Base-by-base conservation (phyloP, 73 alveolate species). In the Paramecium sonneborni region DNA sequence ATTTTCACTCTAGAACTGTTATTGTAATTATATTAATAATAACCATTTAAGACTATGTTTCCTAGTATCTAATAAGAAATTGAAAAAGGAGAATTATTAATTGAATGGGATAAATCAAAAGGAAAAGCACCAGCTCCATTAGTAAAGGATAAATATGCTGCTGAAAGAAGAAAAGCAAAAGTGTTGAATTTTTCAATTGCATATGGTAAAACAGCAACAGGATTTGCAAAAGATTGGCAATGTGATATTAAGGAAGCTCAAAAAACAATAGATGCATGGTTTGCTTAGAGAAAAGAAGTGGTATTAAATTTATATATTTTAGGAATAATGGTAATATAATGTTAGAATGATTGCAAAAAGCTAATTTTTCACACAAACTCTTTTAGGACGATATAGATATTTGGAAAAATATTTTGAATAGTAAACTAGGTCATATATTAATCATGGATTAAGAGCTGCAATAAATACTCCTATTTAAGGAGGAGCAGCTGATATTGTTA, bases 401-500 rank as follows among this genome's bases (percentile, higher is more conserved):
- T 85, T 97, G 72, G 93, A 93, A 69, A 95, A 93, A 57, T 94
- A 38, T 7, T 43, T 52, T 38, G 23, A 85, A 39, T 68, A 76
- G 76, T 52, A 37, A 35, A 76, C 86, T 91, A 85, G 94, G 37
- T 58, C 85, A 6, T 43, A 68, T 23, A 74, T 86, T 89, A 84
- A 67, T 34, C 96, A 92, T 57, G 99, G 97, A 12, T 84, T 93
- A 52, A 92, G 99, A 44, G 97, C 98, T 9, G 96, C 98, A n/a
- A 96, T 96, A 28, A 97, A 96, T 91, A 93, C 98, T 20, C 99
- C 99, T 2, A 96, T 97, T 24, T 95, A 97, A 92, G 99, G 99
- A 46, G 98, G 99, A 9, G 99, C 99, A 11, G 99, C 99, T 0
- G 99, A 98, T 93, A 91, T 98, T n/a, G 99, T 98, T 44, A 85